Evolutionary conservation across 1,139 yeast genomes (phyloP).

Genomic region (Nakaseomyces kungkrabaensis): DNA sequence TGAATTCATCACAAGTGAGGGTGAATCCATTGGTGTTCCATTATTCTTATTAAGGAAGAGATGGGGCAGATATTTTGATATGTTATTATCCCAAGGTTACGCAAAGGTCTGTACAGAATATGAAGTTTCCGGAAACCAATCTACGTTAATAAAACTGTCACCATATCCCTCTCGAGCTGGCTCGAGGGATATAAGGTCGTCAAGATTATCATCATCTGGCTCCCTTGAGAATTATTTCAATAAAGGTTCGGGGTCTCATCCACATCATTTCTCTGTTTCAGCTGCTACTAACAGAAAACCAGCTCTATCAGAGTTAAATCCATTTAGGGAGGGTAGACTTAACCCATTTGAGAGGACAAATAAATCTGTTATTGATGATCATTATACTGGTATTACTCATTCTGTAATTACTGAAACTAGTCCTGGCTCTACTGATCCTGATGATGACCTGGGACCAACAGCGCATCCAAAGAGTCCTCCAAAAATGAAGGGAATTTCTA

Average conservation of each 20-base stretch:
- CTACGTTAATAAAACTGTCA: slow-evolving; percentile 10
- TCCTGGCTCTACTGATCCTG: neutral
- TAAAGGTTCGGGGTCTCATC: slow-evolving; percentile 1
- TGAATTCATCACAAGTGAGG: slow-evolving; percentile 58
- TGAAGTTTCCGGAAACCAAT: slow-evolving; percentile 10
- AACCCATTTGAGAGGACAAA: neutral
- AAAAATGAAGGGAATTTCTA: slow-evolving; percentile 2
- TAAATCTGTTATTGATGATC: neutral
- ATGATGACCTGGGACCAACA: slow-evolving; percentile 3
- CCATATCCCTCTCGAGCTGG: slow-evolving; percentile 12
- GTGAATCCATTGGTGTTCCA: slow-evolving; percentile 56
- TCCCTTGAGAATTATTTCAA: slow-evolving; percentile 30
- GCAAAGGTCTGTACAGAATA: slow-evolving; percentile 31
- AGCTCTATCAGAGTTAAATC: neutral
- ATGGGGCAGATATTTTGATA: slow-evolving; percentile 66
- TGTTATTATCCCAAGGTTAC: slow-evolving; percentile 51
- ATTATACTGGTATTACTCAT: neutral
- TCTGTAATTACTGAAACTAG: neutral
- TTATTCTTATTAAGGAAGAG: slow-evolving; percentile 50
- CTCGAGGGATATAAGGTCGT: slow-evolving; percentile 4
- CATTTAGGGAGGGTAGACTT: neutral
- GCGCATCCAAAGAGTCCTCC: neutral
- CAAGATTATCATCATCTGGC: slow-evolving; percentile 11
- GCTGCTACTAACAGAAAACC: neutral
- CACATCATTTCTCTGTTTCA: neutral